Evolutionary conservation across 2,329 filamentous ascomycete genomes (phyloP), one percentile per base, ranked within the genome.

Genomic region (Stagonosporopsis tanaceti): DNA sequence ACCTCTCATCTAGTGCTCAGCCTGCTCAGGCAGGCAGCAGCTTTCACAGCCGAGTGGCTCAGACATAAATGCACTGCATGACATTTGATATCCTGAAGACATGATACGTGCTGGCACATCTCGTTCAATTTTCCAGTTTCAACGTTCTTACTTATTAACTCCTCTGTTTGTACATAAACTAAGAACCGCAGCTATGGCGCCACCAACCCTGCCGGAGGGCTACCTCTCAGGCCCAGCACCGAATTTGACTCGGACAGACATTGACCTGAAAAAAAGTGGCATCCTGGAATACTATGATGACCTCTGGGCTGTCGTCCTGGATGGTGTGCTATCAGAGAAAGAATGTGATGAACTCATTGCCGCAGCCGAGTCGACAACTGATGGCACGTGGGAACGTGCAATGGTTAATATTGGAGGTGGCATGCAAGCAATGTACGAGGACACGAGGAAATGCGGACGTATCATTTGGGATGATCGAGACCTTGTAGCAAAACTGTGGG

Each of bases 401-500:
- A 81, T 91, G 73, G 81, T 93, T 55, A 89, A 89, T 69, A 73
- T 86, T 24, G 89, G 89, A 5, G 74, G 74, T 4, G 89, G 89
- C 3, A 78, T 72, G 54, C 87, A 94, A 75, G 75, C 80, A 2
- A 73, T 87, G 39, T 76, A 81, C 4, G 79, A 83, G 1, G 82
- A 86, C 8, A 85, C 85, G 46, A 82, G 91, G 15, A 88, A 90
- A 59, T 89, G 89, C 66, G 89, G 89, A n/a, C 84, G 91, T 3
- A 91, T 94, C 62, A 89, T 95, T 64, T 91, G 87, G 84, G 90
- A 95, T 68, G 77, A 83, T 14, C 79, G 82, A 46, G 83, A 84
- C 1, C 63, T 94, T 1, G 87, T 86, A 0, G 81, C 84, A 24
- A 83, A 85, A 22, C 66, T 95, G 0, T 89, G 89, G 83, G 79